A percentile compares a stretch with the other conserved stretches of the same genome.
These are phyloP conservation scores for Piromyces sp. DNA, from an alignment of 192 early-diverging fungal species.

Conservation along the genomic window DNA sequence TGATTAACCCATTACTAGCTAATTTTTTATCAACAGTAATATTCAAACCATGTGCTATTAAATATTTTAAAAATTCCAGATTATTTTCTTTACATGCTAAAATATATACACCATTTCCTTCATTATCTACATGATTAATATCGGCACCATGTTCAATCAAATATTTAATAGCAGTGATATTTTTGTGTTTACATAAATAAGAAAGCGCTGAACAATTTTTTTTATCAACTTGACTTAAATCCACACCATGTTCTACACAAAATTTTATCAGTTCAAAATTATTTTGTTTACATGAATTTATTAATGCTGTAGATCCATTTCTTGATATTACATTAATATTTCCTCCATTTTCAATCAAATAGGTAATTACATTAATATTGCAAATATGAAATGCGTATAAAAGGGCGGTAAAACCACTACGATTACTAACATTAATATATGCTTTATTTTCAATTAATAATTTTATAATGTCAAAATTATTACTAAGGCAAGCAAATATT, in stretches of 20 bases:
- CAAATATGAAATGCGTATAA: not conserved
- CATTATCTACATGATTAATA: not conserved
- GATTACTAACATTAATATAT: not conserved
- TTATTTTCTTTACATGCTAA: not conserved
- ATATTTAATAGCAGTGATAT: not conserved
- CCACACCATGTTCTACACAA: not conserved
- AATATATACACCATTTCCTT: not conserved
- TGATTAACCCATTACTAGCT: not conserved
- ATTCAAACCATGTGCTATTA: not conserved
- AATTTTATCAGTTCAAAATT: not conserved
- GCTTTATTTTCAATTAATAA: not conserved
- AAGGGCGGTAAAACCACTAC: not conserved
- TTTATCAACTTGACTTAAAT: not conserved
- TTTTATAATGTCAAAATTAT: not conserved
- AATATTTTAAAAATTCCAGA: not conserved
- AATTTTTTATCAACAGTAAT: not conserved
- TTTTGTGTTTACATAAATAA: not conserved
- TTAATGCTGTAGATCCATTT: not conserved
- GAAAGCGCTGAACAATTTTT: not conserved
- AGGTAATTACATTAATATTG: not conserved
- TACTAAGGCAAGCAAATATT: not conserved
- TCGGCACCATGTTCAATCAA: not conserved
- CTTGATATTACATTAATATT: not conserved
- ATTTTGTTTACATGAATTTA: not conserved
- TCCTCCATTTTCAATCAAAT: not conserved